Evolutionary conservation across 2,329 filamentous ascomycete genomes (phyloP).

Genomic region (Trematosphaeria pertusa): DNA sequence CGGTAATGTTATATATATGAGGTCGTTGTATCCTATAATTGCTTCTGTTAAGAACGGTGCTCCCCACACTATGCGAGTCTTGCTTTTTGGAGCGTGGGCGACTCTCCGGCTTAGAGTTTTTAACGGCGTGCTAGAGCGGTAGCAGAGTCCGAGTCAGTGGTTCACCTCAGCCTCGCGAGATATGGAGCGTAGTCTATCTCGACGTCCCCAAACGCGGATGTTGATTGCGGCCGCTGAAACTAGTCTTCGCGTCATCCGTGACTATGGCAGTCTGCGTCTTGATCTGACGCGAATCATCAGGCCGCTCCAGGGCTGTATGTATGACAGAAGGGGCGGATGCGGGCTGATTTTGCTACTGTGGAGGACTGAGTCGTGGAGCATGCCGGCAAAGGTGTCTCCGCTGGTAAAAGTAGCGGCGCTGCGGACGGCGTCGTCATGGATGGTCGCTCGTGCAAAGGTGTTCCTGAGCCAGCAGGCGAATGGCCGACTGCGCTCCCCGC

Average conservation of each 20-base stretch:
- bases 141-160: constrained; percentile 15
- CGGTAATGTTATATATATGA: neutral
- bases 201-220: constrained; percentile 1
- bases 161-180: constrained; percentile 14
- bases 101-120: constrained; percentile 12
- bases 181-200: constrained; percentile 10
- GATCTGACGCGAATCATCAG: neutral
- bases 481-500: too few species aligned
- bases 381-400: constrained; percentile 8
- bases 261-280: neutral
- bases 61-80: constrained; percentile 1
- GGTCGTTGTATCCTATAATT: constrained; percentile 1
- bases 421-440: neutral
- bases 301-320: neutral
- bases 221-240: neutral
- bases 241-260: neutral
- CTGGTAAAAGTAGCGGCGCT: constrained; percentile 7
- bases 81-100: constrained; percentile 10
- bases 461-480: constrained; percentile 6
- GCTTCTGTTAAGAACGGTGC: neutral
- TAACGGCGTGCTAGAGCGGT: constrained; percentile 16
- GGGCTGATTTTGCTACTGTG: neutral
- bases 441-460: neutral
- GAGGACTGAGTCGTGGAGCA: constrained; percentile 18
- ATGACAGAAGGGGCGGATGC: neutral